Base-by-base conservation (phyloP, 192 early-diverging fungal species). In the Thamnidium elegans region DNA sequence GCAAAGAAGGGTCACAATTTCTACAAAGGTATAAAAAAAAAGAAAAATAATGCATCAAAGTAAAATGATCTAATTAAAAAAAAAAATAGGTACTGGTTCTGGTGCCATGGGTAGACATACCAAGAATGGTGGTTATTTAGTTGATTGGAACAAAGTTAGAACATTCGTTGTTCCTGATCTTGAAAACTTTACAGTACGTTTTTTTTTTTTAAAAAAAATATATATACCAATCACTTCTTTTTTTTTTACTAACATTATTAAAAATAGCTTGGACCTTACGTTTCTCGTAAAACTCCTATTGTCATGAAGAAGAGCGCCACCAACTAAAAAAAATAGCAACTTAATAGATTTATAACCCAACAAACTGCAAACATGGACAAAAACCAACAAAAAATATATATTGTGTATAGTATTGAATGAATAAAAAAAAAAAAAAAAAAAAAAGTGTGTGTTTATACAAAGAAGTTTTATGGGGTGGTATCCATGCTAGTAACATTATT, bases 101-200 rank as follows among this genome's bases (percentile, higher is more conserved):
- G 84, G 84, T 72, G 73, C 84, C 32, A 86, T 84, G 84, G 84
- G 84, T 75, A 69, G 78, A 43, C 84, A 86, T 30, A 86, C 82
- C 31, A 86, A 79, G 67, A 71, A 72, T 19, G 85, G 85, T 64
- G 81, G 85, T 23, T 87, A 87, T 65, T 53, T 72, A 34, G 70
- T 87, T 50, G 84, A 87, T 50, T 81, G 75, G 74, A 69, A 73
- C 34, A 84, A 80, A 51, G 85, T 87, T 36, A 79, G 86, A 59
- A 78, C 79, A 2, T 87, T 82, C 63, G 77, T 81, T 43, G 86
- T 87, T 1, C 86, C 86, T 32, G 81, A 87, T 43, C 50, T 87
- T 63, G 67, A 74, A n/a, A 75, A 73, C 45, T 87, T 81, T 60
- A 68, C 69, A 56, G 79, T 84, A 74, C 59, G 36, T 63, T 4